These are phyloP conservation scores for Eucalyptus sideroxylon DNA, from an alignment of 345 rosid genomes.

Conservation along the genomic window DNA sequence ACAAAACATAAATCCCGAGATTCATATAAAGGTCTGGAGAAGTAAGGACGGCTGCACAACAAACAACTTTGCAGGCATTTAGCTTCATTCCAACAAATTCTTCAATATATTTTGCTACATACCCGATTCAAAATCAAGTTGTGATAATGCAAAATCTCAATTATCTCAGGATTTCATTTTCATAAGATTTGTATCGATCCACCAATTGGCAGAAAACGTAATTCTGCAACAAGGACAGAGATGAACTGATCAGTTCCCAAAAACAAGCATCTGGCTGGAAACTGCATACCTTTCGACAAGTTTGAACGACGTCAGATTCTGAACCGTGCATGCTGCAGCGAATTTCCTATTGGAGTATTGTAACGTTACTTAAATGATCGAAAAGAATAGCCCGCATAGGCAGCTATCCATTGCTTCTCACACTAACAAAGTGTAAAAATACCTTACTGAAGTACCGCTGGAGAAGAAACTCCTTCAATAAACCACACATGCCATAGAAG, in stretches of 20 bases:
- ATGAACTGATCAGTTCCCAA: background rate
- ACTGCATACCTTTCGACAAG: slow-evolving; percentile 28
- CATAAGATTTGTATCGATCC: background rate
- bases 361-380: background rate
- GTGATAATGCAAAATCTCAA: background rate
- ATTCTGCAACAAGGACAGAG: background rate
- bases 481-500: slow-evolving; percentile 56
- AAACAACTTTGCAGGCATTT: background rate
- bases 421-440: background rate
- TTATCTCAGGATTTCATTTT: background rate
- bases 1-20: background rate
- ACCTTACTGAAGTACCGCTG: slow-evolving; percentile 70
- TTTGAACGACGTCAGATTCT: slow-evolving; percentile 33
- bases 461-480: slow-evolving; percentile 53
- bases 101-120: background rate
- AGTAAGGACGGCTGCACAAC: background rate
- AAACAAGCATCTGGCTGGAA: background rate
- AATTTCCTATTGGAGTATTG: slow-evolving; percentile 20
- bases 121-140: background rate
- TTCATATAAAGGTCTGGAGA: background rate
- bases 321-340: slow-evolving; percentile 19
- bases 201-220: background rate
- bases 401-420: background rate
- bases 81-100: background rate
- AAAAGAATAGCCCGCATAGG: background rate